Conservation (phyloP, 2,329 filamentous ascomycete species). For the Sarocladium kiliense region DNA sequence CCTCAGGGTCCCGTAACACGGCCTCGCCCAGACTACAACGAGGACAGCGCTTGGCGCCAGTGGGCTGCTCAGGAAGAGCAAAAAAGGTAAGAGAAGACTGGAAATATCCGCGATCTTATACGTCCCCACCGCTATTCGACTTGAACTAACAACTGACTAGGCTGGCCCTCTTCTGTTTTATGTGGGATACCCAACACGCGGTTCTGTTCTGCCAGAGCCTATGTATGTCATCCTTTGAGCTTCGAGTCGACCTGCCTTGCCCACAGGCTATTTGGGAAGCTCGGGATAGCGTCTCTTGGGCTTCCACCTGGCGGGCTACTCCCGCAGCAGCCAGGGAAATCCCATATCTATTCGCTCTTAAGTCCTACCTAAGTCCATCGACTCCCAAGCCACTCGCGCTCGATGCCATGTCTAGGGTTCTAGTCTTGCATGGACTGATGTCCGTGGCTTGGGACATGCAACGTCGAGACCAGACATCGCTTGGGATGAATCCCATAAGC, state of each 20-base stretch:
- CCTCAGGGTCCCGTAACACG: constrained; percentile 16
- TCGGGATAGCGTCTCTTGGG: constrained; percentile 45
- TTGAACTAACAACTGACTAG: constrained; percentile 20
- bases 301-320: constrained; percentile 26
- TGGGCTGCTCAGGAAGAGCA: constrained; percentile 53
- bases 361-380: constrained; percentile 48
- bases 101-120: no score
- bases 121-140: no score
- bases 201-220: constrained; percentile 61
- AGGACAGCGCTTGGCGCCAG: constrained; percentile 41
- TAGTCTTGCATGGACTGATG: constrained; percentile 58
- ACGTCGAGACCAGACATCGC: constrained; percentile 54
- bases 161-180: constrained; percentile 55
- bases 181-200: constrained; percentile 62
- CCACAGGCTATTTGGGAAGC: constrained; percentile 53
- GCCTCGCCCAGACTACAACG: constrained; percentile 19
- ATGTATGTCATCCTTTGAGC: constrained; percentile 61
- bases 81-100: constrained; percentile 36
- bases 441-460: constrained; percentile 58
- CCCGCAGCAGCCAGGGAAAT: constrained; percentile 19
- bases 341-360: constrained; percentile 48
- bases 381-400: constrained; percentile 31
- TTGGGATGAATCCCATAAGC: constrained; percentile 34
- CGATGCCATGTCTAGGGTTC: constrained; percentile 45
- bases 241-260: constrained; percentile 52